These are phyloP conservation scores for Oxyria digyna DNA, from an alignment of 148 eudicot genomes.

Conservation along the genomic window DNA sequence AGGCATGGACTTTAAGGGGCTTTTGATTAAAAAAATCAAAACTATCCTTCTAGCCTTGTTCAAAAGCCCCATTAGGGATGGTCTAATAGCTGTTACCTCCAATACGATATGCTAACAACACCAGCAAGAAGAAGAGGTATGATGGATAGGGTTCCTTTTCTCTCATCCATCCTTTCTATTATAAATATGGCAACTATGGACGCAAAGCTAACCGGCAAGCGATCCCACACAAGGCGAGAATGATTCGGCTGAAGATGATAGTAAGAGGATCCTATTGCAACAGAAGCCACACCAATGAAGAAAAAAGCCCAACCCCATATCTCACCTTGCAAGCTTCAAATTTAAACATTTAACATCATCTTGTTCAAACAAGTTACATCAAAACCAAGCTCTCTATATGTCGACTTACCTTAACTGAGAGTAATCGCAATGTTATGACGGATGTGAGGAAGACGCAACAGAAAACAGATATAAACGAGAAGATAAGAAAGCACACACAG, in stretches of 20 bases:
- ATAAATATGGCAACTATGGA: slow-evolving; percentile 81
- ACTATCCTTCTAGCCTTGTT: no score
- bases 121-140: slow-evolving; percentile 73
- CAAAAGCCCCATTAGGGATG: no score
- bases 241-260: slow-evolving; percentile 86
- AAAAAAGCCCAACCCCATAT: slow-evolving; percentile 81
- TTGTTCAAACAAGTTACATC: neutral
- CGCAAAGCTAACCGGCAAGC: slow-evolving; percentile 82
- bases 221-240: slow-evolving; percentile 92
- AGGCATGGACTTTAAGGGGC: no score
- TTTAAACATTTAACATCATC: neutral
- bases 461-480: no score
- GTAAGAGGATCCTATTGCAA: slow-evolving; percentile 81
- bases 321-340: slow-evolving; percentile 73
- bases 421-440: no score
- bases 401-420: slow-evolving; percentile 56
- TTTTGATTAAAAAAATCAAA: no score
- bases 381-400: neutral
- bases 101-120: slow-evolving; percentile 64
- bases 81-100: slow-evolving; percentile 42
- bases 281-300: slow-evolving; percentile 82
- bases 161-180: slow-evolving; percentile 81
- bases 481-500: no score
- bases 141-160: slow-evolving; percentile 63
- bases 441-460: no score